Conservation (phyloP, 768 basidiomycete genomes). For the Mycena olivaceomarginata region DNA sequence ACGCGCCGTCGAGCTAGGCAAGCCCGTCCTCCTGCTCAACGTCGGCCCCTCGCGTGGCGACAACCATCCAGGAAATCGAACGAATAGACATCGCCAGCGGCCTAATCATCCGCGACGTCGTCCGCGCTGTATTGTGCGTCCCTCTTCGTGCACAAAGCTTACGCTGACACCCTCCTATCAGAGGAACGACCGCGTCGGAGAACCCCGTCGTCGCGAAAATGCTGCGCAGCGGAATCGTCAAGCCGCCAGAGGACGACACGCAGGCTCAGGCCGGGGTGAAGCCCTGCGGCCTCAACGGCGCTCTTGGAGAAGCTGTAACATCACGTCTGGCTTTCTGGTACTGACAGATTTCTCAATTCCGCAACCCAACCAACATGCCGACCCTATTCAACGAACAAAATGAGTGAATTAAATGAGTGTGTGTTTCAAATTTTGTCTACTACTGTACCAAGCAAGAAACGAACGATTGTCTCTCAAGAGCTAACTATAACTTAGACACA, state of each 20-base stretch:
- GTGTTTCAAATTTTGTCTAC: background rate
- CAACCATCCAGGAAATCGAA: slow-evolving; percentile 75
- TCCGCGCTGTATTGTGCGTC: slow-evolving; percentile 76
- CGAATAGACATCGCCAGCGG: slow-evolving; percentile 89
- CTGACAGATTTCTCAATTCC: background rate
- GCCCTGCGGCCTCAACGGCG: too few relatives aligned
- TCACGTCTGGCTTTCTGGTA: too few relatives aligned
- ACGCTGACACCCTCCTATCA: slow-evolving; percentile 49
- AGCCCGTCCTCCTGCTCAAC: slow-evolving; percentile 90
- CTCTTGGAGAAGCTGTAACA: too few relatives aligned
- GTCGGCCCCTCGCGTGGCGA: slow-evolving; percentile 94
- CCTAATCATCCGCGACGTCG: slow-evolving; percentile 80
- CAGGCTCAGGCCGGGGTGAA: slow-evolving; percentile 39
- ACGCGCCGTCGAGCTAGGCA: slow-evolving; percentile 83
- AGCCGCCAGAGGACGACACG: slow-evolving; percentile 66
- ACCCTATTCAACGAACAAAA: too few relatives aligned
- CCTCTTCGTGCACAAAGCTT: background rate
- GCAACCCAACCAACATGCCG: background rate
- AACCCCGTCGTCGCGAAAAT: slow-evolving; percentile 71
- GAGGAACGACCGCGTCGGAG: slow-evolving; percentile 64
- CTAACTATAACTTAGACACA: background rate
- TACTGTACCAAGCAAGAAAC: background rate
- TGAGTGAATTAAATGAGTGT: background rate
- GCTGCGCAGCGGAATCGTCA: slow-evolving; percentile 75
- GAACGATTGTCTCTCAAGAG: background rate